These are phyloP conservation scores for Protostelium mycophagum DNA, from an alignment of 78 protist species.

Conservation along the genomic window DNA sequence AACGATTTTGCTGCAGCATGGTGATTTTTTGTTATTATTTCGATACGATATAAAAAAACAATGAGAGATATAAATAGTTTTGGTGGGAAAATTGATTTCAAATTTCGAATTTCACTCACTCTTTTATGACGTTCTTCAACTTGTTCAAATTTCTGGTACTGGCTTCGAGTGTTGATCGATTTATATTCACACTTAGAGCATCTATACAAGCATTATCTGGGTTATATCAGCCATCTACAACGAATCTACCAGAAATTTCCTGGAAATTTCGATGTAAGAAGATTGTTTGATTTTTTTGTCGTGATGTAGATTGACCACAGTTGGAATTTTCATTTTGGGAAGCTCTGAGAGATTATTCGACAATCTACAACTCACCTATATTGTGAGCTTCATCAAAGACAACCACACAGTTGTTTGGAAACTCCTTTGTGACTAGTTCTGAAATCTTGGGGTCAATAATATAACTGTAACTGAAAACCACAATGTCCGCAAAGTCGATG, in stretches of 20 bases:
- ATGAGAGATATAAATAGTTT: neutral
- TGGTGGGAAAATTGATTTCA: too few relatives aligned
- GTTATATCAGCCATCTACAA: neutral
- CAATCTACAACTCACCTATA: conserved; percentile 54
- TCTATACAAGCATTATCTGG: conserved; percentile 95
- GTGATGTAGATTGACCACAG: too few relatives aligned
- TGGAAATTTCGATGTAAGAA: too few relatives aligned
- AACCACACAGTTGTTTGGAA: conserved; percentile 75
- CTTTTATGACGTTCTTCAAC: conserved; percentile 18
- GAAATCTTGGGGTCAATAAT: conserved; percentile 94
- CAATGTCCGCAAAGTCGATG: conserved; percentile 76
- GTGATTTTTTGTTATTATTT: too few relatives aligned
- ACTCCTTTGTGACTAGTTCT: conserved; percentile 36
- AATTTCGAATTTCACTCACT: conserved; percentile 16
- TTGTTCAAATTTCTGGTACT: conserved; percentile 14
- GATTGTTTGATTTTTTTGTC: too few relatives aligned
- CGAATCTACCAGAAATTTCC: too few relatives aligned
- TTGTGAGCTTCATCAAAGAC: conserved; percentile 99
- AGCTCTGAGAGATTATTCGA: too few relatives aligned
- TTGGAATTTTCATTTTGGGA: too few relatives aligned
- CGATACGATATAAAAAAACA: neutral
- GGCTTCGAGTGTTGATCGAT: conserved; percentile 12
- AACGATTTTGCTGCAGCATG: too few relatives aligned
- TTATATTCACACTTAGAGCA: conserved; percentile 70
- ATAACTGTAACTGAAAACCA: conserved; percentile 93